phyloP scores from a whole-genome alignment of 768 basidiomycete species.

The Tylopilus sp. region DNA sequence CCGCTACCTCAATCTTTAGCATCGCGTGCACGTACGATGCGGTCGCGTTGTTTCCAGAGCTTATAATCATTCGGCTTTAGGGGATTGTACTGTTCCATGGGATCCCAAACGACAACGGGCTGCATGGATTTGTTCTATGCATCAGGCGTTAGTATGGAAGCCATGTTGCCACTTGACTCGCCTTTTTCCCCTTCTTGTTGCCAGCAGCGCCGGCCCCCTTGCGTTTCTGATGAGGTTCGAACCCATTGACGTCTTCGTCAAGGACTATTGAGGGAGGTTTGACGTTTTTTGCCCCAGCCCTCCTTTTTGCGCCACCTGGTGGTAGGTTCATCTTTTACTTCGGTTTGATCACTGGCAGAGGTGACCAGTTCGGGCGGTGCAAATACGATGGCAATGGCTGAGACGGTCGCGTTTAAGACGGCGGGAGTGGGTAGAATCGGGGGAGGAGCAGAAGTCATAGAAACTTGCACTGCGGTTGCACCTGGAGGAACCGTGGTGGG shows the following conservation, averaged over 20 bases:
- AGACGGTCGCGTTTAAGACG: conserved; percentile 33
- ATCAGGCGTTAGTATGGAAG: conserved; percentile 1
- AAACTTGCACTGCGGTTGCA: conserved; percentile 45
- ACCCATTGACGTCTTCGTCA: conserved; percentile 87
- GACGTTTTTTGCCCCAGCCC: conserved; percentile 85
- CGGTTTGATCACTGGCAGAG: conserved; percentile 22
- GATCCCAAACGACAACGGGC: conserved; percentile 65
- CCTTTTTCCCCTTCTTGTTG: conserved; percentile 57
- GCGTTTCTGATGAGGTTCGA: conserved; percentile 56
- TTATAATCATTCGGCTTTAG: conserved; percentile 87
- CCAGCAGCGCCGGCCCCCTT: conserved; percentile 43
- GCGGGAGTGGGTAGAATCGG: conserved; percentile 31
- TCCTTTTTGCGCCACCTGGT: conserved; percentile 42
- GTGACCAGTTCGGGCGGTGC: conserved; percentile 61
- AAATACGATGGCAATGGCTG: conserved; percentile 62
- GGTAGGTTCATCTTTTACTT: conserved; percentile 26
- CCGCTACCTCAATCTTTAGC: conserved; percentile 46
- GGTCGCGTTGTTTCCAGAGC: conserved; percentile 70
- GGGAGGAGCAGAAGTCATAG: conserved; percentile 35
- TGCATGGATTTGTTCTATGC: conserved; percentile 59
- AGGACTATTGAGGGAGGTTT: conserved; percentile 89
- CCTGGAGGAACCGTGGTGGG: conserved; percentile 41
- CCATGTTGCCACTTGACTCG: conserved; percentile 21
- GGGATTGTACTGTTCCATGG: conserved; percentile 75
- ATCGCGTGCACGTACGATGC: conserved; percentile 60